These are phyloP conservation scores for Cephalotrichum gorgonifer DNA, from an alignment of 2,329 filamentous ascomycete genomes.

Conservation along the genomic window DNA sequence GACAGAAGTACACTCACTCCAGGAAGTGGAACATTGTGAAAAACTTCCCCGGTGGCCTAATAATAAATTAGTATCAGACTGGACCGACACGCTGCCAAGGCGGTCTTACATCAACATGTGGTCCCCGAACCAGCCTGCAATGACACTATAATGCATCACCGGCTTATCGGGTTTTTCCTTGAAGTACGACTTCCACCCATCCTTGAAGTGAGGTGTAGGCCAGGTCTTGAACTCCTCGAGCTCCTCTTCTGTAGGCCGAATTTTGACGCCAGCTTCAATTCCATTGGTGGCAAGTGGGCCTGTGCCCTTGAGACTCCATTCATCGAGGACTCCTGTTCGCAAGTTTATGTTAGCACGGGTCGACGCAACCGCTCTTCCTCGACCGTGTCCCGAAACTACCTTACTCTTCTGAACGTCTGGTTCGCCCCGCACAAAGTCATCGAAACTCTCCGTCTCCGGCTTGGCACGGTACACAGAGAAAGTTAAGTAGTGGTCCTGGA, in stretches of 20 bases:
- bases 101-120: constrained; percentile 43
- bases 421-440: constrained; percentile 68
- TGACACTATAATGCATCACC: constrained; percentile 76
- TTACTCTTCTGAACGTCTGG: constrained; percentile 58
- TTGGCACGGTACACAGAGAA: constrained; percentile 64
- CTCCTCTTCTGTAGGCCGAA: constrained; percentile 60
- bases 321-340: constrained; percentile 50
- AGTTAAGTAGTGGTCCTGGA: constrained; percentile 67
- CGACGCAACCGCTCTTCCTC: no score
- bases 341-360: constrained; percentile 5
- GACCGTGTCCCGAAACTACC: no score
- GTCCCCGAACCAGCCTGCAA: constrained; percentile 55
- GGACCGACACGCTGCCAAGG: constrained; percentile 6
- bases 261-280: constrained; percentile 72
- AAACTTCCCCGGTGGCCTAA: constrained; percentile 66
- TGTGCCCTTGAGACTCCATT: constrained; percentile 72
- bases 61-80: constrained; percentile 31
- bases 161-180: constrained; percentile 79
- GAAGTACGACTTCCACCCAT: constrained; percentile 74
- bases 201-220: constrained; percentile 64
- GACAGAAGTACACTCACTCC: no score
- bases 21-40: constrained; percentile 80
- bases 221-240: constrained; percentile 58
- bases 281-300: constrained; percentile 69
- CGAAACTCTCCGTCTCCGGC: constrained; percentile 66